Percentiles rank a stretch among this genome's conserved stretches.
Conservation (phyloP, 495 filamentous ascomycete species). For the Hypoxylon fuscum region DNA sequence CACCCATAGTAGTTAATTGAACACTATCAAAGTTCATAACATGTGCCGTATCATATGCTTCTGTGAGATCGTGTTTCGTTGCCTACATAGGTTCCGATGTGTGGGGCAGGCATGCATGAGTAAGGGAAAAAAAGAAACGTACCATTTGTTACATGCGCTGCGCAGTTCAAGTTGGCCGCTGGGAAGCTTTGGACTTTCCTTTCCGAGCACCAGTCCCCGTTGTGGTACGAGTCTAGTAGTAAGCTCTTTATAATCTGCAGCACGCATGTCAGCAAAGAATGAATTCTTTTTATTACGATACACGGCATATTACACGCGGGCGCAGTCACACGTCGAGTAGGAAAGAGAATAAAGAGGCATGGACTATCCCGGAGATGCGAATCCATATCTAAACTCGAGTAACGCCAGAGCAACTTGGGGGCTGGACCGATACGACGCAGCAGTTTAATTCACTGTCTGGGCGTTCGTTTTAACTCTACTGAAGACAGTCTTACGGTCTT, state of each 20-base stretch:
- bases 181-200: conserved; percentile 18
- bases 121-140: conserved; percentile 25
- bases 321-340: neutral
- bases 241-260: conserved; percentile 13
- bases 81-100: conserved; percentile 23
- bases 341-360: neutral
- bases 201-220: conserved; percentile 19
- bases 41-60: conserved; percentile 5
- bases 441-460: neutral
- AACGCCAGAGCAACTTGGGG: neutral
- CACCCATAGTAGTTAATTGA: conserved; percentile 38
- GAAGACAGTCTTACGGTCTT: neutral
- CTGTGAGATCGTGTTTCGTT: neutral
- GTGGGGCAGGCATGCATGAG: conserved; percentile 18
- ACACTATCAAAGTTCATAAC: conserved; percentile 33
- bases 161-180: conserved; percentile 20
- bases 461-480: neutral
- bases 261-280: conserved; percentile 25
- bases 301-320: conserved; percentile 5
- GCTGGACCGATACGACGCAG: neutral
- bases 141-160: conserved; percentile 32
- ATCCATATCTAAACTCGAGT: conserved; percentile 6
- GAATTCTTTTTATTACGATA: conserved; percentile 1
- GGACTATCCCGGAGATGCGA: conserved; percentile 19
- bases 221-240: conserved; percentile 13